A percentile compares a stretch with the other conserved stretches of the same genome.
phyloP scores from a whole-genome alignment of 2,329 filamentous ascomycete species.

The Helotiales sp. region DNA sequence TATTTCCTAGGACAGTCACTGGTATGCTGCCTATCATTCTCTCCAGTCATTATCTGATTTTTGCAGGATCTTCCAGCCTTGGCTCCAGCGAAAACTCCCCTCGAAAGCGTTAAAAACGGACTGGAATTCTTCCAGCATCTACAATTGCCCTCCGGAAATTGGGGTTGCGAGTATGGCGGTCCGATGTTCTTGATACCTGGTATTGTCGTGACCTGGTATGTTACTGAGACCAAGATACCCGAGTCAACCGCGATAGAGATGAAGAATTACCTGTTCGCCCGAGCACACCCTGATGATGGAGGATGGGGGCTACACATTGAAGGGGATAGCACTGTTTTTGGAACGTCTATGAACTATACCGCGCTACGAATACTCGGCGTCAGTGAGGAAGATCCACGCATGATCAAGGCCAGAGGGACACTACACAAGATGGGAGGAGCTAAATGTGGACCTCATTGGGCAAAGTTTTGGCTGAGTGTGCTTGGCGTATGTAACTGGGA shows the following conservation, averaged over 20 bases:
- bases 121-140: slow-evolving; percentile 86
- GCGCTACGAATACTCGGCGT: slow-evolving; percentile 79
- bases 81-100: slow-evolving; percentile 66
- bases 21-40: slow-evolving; percentile 48
- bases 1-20: slow-evolving; percentile 79
- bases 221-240: slow-evolving; percentile 83
- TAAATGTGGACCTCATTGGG: slow-evolving; percentile 84
- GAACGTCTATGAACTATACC: slow-evolving; percentile 86
- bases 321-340: slow-evolving; percentile 88
- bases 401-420: slow-evolving; percentile 80
- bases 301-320: slow-evolving; percentile 98
- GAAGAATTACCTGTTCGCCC: slow-evolving; percentile 85
- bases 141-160: slow-evolving; percentile 86
- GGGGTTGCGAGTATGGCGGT: slow-evolving; percentile 96
- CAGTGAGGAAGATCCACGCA: slow-evolving; percentile 76
- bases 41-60: slow-evolving; percentile 15
- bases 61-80: slow-evolving; percentile 72
- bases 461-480: slow-evolving; percentile 92
- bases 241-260: slow-evolving; percentile 82
- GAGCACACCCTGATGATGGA: slow-evolving; percentile 84
- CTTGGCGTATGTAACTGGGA: slow-evolving; percentile 86
- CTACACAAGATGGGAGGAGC: slow-evolving; percentile 87
- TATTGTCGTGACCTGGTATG: slow-evolving; percentile 82
- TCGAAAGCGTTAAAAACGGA: slow-evolving; percentile 79
- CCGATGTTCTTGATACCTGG: slow-evolving; percentile 94